These are phyloP conservation scores for Penicillium pulvis DNA, from an alignment of 495 filamentous ascomycete species.

Conservation along the genomic window DNA sequence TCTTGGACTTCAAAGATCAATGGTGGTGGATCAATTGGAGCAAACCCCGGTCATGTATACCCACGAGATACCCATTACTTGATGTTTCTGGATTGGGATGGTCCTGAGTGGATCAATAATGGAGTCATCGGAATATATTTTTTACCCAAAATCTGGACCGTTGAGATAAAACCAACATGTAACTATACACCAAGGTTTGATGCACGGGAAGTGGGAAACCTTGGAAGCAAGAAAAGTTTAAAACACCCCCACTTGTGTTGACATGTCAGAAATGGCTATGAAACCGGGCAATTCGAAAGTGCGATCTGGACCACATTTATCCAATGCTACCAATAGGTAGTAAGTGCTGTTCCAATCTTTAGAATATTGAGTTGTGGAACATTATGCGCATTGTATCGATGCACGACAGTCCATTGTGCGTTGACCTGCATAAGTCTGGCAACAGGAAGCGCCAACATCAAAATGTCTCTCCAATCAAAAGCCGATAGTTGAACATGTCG, in stretches of 20 bases:
- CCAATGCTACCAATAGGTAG: neutral
- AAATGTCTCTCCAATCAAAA: slow-evolving; percentile 2
- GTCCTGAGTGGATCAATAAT: neutral
- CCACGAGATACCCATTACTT: neutral
- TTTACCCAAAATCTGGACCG: neutral
- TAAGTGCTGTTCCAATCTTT: neutral
- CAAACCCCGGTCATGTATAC: neutral
- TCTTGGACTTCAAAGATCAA: neutral
- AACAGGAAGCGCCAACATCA: slow-evolving; percentile 3
- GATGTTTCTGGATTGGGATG: neutral
- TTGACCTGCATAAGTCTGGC: slow-evolving; percentile 5
- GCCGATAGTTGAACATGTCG: neutral
- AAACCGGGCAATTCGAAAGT: slow-evolving; percentile 1
- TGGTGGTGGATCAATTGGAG: neutral
- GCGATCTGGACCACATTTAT: neutral
- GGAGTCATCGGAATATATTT: neutral
- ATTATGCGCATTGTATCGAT: slow-evolving; percentile 9
- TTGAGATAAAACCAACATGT: neutral
- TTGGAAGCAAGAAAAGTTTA: neutral
- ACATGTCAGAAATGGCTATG: neutral
- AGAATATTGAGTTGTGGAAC: slow-evolving; percentile 1
- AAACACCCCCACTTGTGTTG: neutral
- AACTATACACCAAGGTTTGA: neutral
- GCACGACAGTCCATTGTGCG: slow-evolving; percentile 2
- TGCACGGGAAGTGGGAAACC: neutral